Percentiles rank a stretch among this genome's conserved stretches.
Conservation (phyloP, 73 alveolate genomes). For the Uronychia binucleata region DNA sequence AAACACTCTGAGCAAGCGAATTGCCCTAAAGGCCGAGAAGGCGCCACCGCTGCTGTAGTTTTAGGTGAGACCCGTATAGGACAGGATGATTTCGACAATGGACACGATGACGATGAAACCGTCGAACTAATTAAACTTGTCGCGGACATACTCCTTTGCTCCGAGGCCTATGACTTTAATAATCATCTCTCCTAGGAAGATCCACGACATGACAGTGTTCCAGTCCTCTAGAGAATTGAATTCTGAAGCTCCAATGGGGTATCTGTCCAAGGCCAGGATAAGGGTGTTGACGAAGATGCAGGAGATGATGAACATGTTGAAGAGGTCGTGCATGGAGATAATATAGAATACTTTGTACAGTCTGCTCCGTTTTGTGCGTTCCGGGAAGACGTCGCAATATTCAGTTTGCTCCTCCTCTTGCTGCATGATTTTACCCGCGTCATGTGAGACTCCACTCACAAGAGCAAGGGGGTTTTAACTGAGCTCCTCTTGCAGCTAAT, state of each 20-base stretch:
- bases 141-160: constrained; percentile 7
- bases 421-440: no score
- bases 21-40: constrained; percentile 54
- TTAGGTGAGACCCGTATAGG: neutral
- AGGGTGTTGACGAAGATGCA: constrained; percentile 33
- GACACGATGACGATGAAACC: constrained; percentile 17
- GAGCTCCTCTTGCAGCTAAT: no score
- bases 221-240: neutral
- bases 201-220: constrained; percentile 20
- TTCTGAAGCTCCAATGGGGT: constrained; percentile 15
- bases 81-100: constrained; percentile 7
- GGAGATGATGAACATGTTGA: neutral
- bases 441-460: no score
- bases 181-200: constrained; percentile 54
- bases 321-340: neutral
- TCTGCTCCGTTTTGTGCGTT: neutral
- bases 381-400: no score
- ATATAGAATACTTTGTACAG: neutral
- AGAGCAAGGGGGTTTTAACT: no score
- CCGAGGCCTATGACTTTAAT: constrained; percentile 62
- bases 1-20: constrained; percentile 55
- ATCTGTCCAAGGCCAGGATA: constrained; percentile 25
- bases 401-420: no score
- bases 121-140: constrained; percentile 48
- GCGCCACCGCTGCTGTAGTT: constrained; percentile 53